Base-by-base conservation (phyloP, 192 early-diverging fungal species). In the Kickxella alabastrina region DNA sequence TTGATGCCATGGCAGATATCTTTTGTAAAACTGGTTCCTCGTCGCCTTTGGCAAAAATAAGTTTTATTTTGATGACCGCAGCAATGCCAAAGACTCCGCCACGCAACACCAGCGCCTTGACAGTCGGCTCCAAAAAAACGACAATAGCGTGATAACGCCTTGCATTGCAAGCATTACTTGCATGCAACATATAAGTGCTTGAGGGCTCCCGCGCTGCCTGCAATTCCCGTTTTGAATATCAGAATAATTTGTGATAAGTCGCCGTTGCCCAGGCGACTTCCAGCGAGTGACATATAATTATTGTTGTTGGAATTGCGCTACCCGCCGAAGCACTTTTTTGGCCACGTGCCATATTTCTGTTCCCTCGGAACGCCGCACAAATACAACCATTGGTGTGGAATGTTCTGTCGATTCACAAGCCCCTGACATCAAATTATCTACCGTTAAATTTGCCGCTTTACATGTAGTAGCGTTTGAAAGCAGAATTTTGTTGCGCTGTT, bases 221-320 rank as follows among this genome's bases (percentile, higher is more conserved):
- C 18, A 9, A n/a, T 43, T 3, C 49, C 62, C 10, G 54, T 36
- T 14, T 49, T 49, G 10, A 57, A 15, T 4, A 64, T 32, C 2
- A 54, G 47, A 24, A 64, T 50, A 1, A 64, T 57, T 2, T 54
- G 54, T 26, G 49, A 37, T 5, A 64, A 1, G 62, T 64, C 10
- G 54, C 48, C 1, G 62, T 64, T 8, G 62, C 62, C 62, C 62
- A 64, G 2, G 54, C 62, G 1, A 64, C 52, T 37, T 64, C 62
- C 1, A 64, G 48, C 0, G 62, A 38, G 25, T 64, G 62, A 29
- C 62, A 64, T 2, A 57, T 6, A 15, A 64, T 50, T 17, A 64
- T 64, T 3, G 52, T 56, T 7, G 62, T 54, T 45, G 62, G 62
- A 36, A 64, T 38, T 64, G 62, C 1, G 62, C 62, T n/a, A 64